Conservation (phyloP, 371 early-diverging fungal species). For the Rhizopus sp. region DNA sequence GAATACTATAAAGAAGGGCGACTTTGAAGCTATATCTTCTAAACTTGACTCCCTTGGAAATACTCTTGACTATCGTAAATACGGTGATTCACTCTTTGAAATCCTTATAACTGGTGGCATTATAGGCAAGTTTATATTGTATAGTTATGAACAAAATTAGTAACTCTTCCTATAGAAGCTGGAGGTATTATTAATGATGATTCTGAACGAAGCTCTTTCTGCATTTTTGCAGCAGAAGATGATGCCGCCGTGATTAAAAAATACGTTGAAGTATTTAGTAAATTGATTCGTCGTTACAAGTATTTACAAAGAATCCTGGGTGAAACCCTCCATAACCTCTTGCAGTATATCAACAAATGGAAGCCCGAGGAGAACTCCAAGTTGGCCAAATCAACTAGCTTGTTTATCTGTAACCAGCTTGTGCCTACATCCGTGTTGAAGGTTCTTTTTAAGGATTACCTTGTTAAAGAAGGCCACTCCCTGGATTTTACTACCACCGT, state of each 20-base stretch:
- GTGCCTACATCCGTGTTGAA: constrained; percentile 69
- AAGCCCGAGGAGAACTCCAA: constrained; percentile 74
- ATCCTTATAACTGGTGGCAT: constrained; percentile 89
- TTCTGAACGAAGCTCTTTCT: constrained; percentile 79
- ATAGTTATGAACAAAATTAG: background rate
- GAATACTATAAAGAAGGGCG: constrained; percentile 59
- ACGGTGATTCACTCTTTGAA: constrained; percentile 93
- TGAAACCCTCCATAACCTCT: constrained; percentile 80
- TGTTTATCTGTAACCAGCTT: constrained; percentile 71
- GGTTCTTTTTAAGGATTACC: constrained; percentile 85
- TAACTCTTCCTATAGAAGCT: constrained; percentile 61
- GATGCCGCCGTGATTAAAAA: constrained; percentile 69
- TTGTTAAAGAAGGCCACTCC: constrained; percentile 88
- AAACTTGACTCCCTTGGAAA: constrained; percentile 83
- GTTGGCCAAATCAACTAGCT: constrained; percentile 78
- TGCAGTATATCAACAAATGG: constrained; percentile 90
- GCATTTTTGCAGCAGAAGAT: constrained; percentile 79
- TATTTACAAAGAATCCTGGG: constrained; percentile 87
- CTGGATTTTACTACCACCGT: constrained; percentile 81
- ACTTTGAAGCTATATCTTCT: constrained; percentile 70
- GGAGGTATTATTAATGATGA: constrained; percentile 89
- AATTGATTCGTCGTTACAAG: constrained; percentile 90
- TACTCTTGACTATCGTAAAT: constrained; percentile 90
- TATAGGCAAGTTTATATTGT: constrained; percentile 57
- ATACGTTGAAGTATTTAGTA: constrained; percentile 81